Percentiles rank a stretch among this genome's conserved stretches.
Conservation (phyloP, 257 asterid genomes). For the Apocynum venetum region DNA sequence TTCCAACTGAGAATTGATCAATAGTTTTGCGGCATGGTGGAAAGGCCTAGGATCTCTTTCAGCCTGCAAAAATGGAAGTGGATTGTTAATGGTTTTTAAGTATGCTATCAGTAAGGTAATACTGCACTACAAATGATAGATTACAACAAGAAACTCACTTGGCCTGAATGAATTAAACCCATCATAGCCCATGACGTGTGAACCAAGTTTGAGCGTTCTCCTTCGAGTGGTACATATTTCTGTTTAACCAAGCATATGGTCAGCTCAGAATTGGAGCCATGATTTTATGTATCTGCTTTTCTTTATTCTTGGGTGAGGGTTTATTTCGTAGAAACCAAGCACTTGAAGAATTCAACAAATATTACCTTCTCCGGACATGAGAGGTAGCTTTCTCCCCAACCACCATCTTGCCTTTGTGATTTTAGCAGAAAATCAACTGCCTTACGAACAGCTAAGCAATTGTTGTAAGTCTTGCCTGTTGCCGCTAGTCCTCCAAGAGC, state of each 20-base stretch:
- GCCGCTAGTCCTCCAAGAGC: constrained; percentile 31
- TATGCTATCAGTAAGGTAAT: background rate
- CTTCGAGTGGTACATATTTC: constrained; percentile 68
- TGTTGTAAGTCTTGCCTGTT: constrained; percentile 19
- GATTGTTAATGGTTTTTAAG: too few species aligned
- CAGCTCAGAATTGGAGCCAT: background rate
- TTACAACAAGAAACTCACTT: constrained; percentile 32
- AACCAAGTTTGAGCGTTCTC: constrained; percentile 66
- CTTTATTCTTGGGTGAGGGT: background rate
- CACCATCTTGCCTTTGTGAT: constrained; percentile 68
- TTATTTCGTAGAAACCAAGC: background rate
- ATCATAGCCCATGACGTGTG: constrained; percentile 87
- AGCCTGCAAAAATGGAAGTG: constrained; percentile 19
- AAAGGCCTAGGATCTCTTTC: constrained; percentile 62
- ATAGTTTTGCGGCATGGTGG: constrained; percentile 63
- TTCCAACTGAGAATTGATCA: constrained; percentile 79
- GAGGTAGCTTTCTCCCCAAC: constrained; percentile 95
- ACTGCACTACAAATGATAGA: too few species aligned
- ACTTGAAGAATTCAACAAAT: background rate
- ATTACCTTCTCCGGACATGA: constrained; percentile 84
- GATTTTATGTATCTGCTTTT: background rate
- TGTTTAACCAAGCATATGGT: constrained; percentile 16
- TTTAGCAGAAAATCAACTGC: constrained; percentile 57
- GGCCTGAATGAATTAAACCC: constrained; percentile 81
- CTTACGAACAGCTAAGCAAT: constrained; percentile 48